These are phyloP conservation scores for Pestalotiopsis sp. DNA, from an alignment of 2,329 filamentous ascomycete species.

Conservation along the genomic window DNA sequence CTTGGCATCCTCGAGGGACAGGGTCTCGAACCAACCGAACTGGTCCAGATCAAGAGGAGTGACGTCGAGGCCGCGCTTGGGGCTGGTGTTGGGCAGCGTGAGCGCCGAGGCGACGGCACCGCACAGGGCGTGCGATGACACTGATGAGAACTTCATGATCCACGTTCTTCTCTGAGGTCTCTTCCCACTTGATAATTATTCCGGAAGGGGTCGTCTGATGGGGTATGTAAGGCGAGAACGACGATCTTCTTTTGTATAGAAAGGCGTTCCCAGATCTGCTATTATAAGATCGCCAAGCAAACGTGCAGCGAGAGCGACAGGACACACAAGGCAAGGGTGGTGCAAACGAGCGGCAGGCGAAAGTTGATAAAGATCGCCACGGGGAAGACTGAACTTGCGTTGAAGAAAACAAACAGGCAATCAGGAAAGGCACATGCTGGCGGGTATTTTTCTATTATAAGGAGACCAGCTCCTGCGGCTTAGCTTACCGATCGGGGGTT, in stretches of 20 bases:
- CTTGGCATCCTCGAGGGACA: constrained; percentile 12
- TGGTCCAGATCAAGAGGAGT: neutral
- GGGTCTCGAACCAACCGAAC: constrained; percentile 11
- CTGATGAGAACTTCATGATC: constrained; percentile 10
- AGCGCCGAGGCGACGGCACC: constrained; percentile 8
- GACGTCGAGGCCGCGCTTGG: neutral
- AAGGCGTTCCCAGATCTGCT: neutral
- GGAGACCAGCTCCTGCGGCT: neutral
- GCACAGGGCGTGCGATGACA: constrained; percentile 4
- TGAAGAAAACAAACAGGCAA: constrained; percentile 4
- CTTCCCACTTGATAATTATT: neutral
- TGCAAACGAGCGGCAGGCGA: constrained; percentile 5
- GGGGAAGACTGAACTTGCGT: neutral
- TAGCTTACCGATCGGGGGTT: neutral
- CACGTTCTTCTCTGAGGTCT: neutral
- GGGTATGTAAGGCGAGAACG: neutral
- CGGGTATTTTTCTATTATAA: constrained; percentile 2
- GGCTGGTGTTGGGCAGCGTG: neutral
- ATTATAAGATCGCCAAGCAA: neutral
- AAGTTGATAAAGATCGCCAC: constrained; percentile 6
- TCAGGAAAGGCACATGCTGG: neutral
- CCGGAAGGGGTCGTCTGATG: neutral
- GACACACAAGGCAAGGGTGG: neutral
- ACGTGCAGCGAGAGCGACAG: neutral
- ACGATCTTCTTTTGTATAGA: neutral